Base-by-base conservation (phyloP, 768 basidiomycete genomes). In the Pleurotus citrinopileatus region DNA sequence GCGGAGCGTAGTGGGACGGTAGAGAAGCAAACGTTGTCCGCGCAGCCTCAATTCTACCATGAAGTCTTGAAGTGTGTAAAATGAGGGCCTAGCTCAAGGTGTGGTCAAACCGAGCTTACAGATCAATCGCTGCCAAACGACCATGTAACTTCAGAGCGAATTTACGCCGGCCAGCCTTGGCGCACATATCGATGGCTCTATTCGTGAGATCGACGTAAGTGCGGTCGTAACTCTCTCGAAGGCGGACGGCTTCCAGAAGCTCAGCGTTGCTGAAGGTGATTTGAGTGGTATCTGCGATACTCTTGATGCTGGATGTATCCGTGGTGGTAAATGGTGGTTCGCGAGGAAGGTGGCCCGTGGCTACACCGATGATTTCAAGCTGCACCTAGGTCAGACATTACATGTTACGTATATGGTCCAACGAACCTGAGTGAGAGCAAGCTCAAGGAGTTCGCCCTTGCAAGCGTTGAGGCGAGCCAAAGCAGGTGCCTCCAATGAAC, bases 121-220 rank as follows among this genome's bases (percentile, higher is more conserved):
- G 68, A 59, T 98, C 94, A 32, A 98, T 79, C 13, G 89, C 91
- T 2, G 94, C 96, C 13, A 98, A 74, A 61, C 81, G 86, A 1
- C 90, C 91, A 57, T 94, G 90, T 45, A 98, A 70, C 60, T 88
- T 89, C 29, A 95, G 71, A 8, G 93, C 94, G 63, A 89, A 91
- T 62, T 96, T 89, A 45, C 86, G 79, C 40, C 94, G 82, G 15
- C 86, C 88, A n/a, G 88, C 87, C 59, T 82, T 86, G 46, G 83
- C 86, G 61, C 93, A 97, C 58, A 87, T 78, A 43, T 92, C 89
- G 53, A 97, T 89, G 4, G 93, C 86, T 50, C 86, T 84, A 61
- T 94, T 90, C 2, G 91, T 91, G 38, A 84, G 69, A 12, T 70
- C 71, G 19, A 85, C 72, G 66, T 97, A 99, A 25, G 92, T 69